Conservation (phyloP, 257 asterid species). For the Knoxia roxburghii region DNA sequence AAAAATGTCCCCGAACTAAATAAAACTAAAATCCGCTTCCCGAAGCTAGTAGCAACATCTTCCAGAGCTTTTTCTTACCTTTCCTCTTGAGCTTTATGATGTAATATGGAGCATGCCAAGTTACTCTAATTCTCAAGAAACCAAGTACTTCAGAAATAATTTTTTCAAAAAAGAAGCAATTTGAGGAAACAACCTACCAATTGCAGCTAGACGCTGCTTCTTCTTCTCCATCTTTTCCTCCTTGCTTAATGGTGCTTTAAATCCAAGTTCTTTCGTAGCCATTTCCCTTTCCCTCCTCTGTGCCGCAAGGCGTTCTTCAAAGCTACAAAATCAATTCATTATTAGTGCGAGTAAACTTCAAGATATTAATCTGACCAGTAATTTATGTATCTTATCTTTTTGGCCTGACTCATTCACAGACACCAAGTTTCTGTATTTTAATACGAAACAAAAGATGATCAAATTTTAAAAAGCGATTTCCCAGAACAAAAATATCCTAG, state of each 20-base stretch:
- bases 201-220: conserved; percentile 92
- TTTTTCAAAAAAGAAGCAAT: not conserved
- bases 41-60: not conserved
- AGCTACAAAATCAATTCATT: conserved; percentile 39
- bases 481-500: not conserved
- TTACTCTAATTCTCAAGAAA: not conserved
- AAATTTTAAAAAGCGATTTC: not conserved
- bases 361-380: not conserved
- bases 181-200: conserved; percentile 45
- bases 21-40: not conserved
- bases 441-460: not conserved
- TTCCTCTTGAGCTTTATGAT: not conserved
- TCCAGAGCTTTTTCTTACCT: not conserved
- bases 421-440: not conserved
- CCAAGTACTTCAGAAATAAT: not conserved
- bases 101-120: not conserved
- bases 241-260: conserved; percentile 70
- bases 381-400: not conserved
- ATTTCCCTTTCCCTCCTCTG: conserved; percentile 80
- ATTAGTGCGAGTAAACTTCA: not conserved
- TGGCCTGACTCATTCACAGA: not conserved
- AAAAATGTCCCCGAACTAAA: not conserved
- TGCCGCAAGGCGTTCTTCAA: conserved; percentile 82
- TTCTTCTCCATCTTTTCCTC: conserved; percentile 67
- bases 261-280: conserved; percentile 69